Percentiles rank a stretch among this genome's conserved stretches.
Conservation (phyloP, 495 filamentous ascomycete species). For the Hypomontagnella monticulosa region DNA sequence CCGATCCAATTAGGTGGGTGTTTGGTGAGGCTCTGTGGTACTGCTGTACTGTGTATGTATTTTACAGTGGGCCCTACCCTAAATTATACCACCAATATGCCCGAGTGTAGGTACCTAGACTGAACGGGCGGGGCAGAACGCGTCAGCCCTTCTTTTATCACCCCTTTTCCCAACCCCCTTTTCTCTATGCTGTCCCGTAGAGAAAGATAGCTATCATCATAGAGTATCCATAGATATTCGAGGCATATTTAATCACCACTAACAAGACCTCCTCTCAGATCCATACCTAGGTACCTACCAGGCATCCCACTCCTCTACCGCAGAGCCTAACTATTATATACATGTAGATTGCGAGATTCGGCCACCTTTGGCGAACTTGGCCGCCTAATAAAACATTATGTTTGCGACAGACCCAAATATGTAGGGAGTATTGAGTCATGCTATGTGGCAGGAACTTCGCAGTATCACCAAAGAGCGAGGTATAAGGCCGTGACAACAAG, state of each 20-base stretch:
- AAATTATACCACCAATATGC: too few species aligned
- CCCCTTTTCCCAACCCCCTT: not conserved
- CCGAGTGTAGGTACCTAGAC: slow-evolving; percentile 1
- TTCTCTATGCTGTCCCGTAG: too few species aligned
- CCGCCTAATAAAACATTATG: not conserved
- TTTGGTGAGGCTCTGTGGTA: slow-evolving; percentile 17
- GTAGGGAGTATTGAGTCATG: slow-evolving; percentile 16
- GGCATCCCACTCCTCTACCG: too few species aligned
- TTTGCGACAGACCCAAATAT: slow-evolving; percentile 9
- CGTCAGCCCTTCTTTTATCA: slow-evolving; percentile 1
- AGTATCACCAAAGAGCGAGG: not conserved
- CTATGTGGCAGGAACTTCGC: not conserved
- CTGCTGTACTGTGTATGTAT: too few species aligned
- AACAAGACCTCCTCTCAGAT: too few species aligned
- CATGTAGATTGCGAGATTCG: too few species aligned
- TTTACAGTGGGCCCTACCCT: slow-evolving; percentile 10
- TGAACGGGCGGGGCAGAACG: slow-evolving; percentile 22
- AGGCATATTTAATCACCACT: too few species aligned
- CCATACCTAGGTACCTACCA: too few species aligned
- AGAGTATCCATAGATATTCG: too few species aligned
- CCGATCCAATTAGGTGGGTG: not conserved
- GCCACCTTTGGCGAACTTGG: not conserved
- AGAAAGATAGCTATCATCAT: too few species aligned
- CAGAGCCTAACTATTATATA: too few species aligned
- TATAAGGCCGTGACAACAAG: slow-evolving; percentile 19